phyloP scores from a whole-genome alignment of 208 protist species.

The Spongospora subterranea region DNA sequence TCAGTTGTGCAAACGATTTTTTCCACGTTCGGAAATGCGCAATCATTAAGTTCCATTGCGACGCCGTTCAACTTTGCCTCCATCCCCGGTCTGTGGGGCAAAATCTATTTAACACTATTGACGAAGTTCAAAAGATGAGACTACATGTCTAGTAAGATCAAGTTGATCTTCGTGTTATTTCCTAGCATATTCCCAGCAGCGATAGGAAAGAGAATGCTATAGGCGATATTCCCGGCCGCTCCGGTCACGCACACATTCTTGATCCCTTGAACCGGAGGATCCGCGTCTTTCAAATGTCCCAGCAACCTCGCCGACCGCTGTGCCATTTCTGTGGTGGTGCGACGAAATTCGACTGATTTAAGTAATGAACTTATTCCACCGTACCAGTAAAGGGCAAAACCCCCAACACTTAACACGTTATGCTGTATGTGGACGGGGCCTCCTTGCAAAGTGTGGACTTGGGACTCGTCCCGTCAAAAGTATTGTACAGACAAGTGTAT shows the following conservation, averaged over 20 bases:
- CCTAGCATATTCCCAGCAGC: conserved; percentile 88
- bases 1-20: conserved; percentile 56
- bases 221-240: conserved; percentile 92
- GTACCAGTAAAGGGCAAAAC: too few species aligned
- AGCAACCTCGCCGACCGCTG: too few species aligned
- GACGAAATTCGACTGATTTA: too few species aligned
- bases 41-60: conserved; percentile 73
- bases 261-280: too few species aligned
- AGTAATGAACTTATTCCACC: too few species aligned
- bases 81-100: conserved; percentile 38
- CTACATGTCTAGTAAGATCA: conserved; percentile 86
- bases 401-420: too few species aligned
- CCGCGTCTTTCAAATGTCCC: too few species aligned
- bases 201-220: conserved; percentile 88
- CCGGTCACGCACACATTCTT: conserved; percentile 86
- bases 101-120: background rate
- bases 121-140: background rate
- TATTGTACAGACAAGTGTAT: too few species aligned
- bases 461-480: too few species aligned
- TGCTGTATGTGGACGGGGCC: too few species aligned
- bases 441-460: too few species aligned
- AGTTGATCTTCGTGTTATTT: conserved; percentile 81
- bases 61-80: conserved; percentile 63
- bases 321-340: too few species aligned
- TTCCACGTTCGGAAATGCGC: conserved; percentile 66